A percentile compares a stretch with the other conserved stretches of the same genome.
These are phyloP conservation scores for Nyssa sinensis DNA, from an alignment of 148 eudicot species.

Conservation along the genomic window DNA sequence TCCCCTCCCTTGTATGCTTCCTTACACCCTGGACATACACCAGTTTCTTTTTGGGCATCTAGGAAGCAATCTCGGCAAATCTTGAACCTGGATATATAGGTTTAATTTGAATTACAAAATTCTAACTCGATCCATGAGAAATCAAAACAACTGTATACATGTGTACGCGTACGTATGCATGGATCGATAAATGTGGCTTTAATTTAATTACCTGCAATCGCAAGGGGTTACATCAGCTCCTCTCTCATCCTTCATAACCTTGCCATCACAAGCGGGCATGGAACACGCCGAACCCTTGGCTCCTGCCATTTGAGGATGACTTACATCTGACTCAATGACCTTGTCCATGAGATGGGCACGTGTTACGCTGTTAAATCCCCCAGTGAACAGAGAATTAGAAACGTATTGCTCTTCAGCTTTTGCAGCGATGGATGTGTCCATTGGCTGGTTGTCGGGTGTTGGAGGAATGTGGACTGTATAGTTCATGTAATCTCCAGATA, in stretches of 20 bases:
- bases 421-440: constrained; percentile 65
- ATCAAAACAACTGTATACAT: too few species aligned
- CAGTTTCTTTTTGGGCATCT: constrained; percentile 68
- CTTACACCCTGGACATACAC: constrained; percentile 89
- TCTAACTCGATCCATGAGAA: too few species aligned
- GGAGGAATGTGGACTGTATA: constrained; percentile 83
- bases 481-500: constrained; percentile 56
- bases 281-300: constrained; percentile 57
- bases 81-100: constrained; percentile 77
- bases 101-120: too few species aligned
- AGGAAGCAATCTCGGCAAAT: constrained; percentile 74
- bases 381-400: constrained; percentile 73
- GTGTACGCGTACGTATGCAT: too few species aligned
- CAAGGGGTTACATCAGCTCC: constrained; percentile 72
- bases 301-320: constrained; percentile 57
- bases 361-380: constrained; percentile 83
- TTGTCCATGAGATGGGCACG: constrained; percentile 90
- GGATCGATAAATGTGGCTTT: too few species aligned
- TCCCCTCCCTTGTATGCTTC: constrained; percentile 64
- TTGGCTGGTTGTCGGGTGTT: constrained; percentile 78
- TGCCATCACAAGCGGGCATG: constrained; percentile 82
- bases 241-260: constrained; percentile 67
- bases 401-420: constrained; percentile 90
- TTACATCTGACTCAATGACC: constrained; percentile 61
- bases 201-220: constrained; percentile 57